Evolutionary conservation across 2,329 filamentous ascomycete species (phyloP), one percentile per base, ranked within the genome.

Genomic region (Colletotrichum camelliae): DNA sequence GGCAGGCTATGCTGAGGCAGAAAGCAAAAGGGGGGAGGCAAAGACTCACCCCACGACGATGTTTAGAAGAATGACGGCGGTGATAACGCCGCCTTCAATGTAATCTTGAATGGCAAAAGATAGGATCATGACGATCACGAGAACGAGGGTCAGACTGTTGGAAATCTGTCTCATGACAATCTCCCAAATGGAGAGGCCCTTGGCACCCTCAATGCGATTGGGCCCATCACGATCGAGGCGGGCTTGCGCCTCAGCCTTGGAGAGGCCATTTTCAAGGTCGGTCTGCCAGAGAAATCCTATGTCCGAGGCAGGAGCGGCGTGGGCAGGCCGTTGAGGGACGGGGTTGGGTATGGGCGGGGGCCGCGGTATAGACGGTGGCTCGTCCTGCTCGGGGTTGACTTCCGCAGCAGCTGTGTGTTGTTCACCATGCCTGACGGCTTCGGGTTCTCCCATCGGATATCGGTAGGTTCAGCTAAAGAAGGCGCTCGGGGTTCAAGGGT

Each of bases 141-240:
- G 91, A 77, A 94, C 92, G 82, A 94, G 88, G 78, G 93, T 95
- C 85, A 95, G 87, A 86, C 93, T 94, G 86, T 95, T 95, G 79
- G 93, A 94, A 80, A 95, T 90, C 87, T 95, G 93, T 82, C 93
- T 93, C 85, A 95, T 85, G 86, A 95, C 89, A 86, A 95, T 94
- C 86, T 93, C 91, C 91, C 93, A 94, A 85, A 93, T 81, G 84
- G 93, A 94, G 86, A 93, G 86, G 84, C 92, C 91, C 86, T 93
- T 91, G 87, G 92, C 91, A 85, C 91, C 91, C 85, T 93, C 91
- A 87, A 95, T 91, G 82, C 89, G 90, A 87, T 95, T 95, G 80
- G 90, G 89, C 79, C 93, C 94, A 89, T 94, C 87, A 82, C 89
- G 88, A 83, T 86, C 85, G 81, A 95, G 89, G 83, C 93, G 93